Conservation (phyloP, 768 basidiomycete species). For the Saitozyma sp. region DNA sequence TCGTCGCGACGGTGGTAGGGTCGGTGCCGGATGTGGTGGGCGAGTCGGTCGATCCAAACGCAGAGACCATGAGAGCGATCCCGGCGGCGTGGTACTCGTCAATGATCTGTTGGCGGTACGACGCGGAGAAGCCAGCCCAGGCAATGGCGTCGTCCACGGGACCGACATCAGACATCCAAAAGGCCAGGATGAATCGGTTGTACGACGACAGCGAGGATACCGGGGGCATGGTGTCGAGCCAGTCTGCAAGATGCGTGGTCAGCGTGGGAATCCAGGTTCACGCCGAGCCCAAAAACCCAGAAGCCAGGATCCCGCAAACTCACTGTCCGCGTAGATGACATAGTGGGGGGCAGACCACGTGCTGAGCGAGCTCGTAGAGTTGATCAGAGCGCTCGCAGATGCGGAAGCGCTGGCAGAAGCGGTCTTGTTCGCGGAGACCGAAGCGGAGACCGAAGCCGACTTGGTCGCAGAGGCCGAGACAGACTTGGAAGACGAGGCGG, state of each 20-base stretch:
- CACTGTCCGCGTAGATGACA: slow-evolving; percentile 46
- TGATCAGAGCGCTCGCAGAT: neutral
- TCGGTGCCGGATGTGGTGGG: slow-evolving; percentile 66
- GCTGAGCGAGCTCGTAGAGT: slow-evolving; percentile 8
- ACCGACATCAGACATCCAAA: slow-evolving; percentile 48
- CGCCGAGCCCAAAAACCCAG: neutral
- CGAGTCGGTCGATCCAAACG: slow-evolving; percentile 63
- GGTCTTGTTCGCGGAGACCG: neutral
- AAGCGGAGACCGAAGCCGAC: neutral
- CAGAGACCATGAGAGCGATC: slow-evolving; percentile 65
- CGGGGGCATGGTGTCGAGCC: slow-evolving; percentile 44
- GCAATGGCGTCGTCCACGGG: slow-evolving; percentile 44
- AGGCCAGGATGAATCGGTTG: slow-evolving; percentile 51
- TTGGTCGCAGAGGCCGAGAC: neutral
- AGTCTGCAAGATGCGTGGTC: slow-evolving; percentile 16
- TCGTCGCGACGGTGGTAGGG: slow-evolving; percentile 64
- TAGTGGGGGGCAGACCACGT: slow-evolving; percentile 34
- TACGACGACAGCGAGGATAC: slow-evolving; percentile 30
- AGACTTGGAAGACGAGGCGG: neutral
- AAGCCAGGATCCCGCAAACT: neutral
- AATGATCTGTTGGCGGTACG: slow-evolving; percentile 58
- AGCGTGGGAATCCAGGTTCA: neutral
- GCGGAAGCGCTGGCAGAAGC: slow-evolving; percentile 4
- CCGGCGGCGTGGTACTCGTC: slow-evolving; percentile 63
- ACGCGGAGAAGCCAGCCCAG: slow-evolving; percentile 25